Base-by-base conservation (phyloP, 805 yeast genomes). In the Barnettozyma botsteinii region DNA sequence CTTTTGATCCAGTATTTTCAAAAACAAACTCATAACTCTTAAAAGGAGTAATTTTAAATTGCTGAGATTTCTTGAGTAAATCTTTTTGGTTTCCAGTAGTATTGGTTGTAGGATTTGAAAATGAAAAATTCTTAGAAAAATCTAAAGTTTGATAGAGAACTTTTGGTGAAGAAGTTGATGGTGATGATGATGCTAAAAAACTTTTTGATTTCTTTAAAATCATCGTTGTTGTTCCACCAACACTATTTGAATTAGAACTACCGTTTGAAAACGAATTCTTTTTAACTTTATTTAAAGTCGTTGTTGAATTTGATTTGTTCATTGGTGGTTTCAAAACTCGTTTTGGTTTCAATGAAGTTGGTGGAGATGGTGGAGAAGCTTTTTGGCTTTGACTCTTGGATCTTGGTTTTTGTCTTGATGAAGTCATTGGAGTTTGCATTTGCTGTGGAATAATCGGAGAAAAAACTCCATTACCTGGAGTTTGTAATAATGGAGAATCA, bases 21-120 rank as follows among this genome's bases (percentile, higher is more conserved):
- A 36, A 47, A 15, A 55, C 54, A 45, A 55, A 55, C 33, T 55
- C 58, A 25, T 42, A 55, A 34, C 44, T 52, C 35, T 47, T 51
- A 12, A 45, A 29, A 7, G 45, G 37, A 10, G 46, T 41, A 13
- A 42, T 20, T 28, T 50, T 48, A 33, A 43, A 19, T 17, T 30
- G n/a, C 3, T 7, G 19, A 9, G 38, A 13, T 18, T 31, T 37
- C 11, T 31, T 9, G n/a, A 15, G 11, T 12, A 30, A 14, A 4
- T 35, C 39, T 18, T 35, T 35, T 13, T 10, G 14, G 11, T 17
- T 31, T 7, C 20, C 23, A 19, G 38, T 25, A 12, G 38, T 31
- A 18, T 35, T 31, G n/a, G n/a, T n/a, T n/a, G n/a, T n/a, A n/a
- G n/a, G n/a, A n/a, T n/a, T n/a, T n/a, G n/a, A n/a, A n/a, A n/a